Evolutionary conservation across 176 grass and related monocot genomes (phyloP).

Genomic region (Echinochloa phyllopogon): DNA sequence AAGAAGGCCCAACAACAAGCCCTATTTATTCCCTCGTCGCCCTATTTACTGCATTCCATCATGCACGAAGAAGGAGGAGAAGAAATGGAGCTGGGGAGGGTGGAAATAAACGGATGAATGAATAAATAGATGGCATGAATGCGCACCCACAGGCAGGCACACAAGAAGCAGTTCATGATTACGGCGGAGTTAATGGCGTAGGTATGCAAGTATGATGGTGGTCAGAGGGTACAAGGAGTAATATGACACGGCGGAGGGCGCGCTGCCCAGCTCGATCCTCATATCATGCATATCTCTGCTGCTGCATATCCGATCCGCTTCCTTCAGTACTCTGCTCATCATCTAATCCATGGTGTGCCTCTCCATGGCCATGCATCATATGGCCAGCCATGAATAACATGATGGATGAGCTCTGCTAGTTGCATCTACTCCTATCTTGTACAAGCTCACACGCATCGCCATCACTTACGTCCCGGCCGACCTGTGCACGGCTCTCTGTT

Average conservation of each 20-base stretch:
- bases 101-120: not conserved
- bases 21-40: slow-evolving; percentile 45
- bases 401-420: not conserved
- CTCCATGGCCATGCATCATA: too few species aligned
- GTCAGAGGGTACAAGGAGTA: slow-evolving; percentile 52
- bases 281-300: too few species aligned
- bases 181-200: slow-evolving; percentile 67
- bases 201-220: slow-evolving; percentile 63
- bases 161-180: slow-evolving; percentile 66
- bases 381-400: too few species aligned
- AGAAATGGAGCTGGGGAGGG: not conserved
- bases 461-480: slow-evolving; percentile 21
- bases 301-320: too few species aligned
- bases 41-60: slow-evolving; percentile 47
- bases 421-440: slow-evolving; percentile 27
- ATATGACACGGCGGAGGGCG: slow-evolving; percentile 34
- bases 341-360: too few species aligned
- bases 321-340: too few species aligned
- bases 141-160: slow-evolving; percentile 53
- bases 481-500: slow-evolving; percentile 9
- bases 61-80: not conserved
- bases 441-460: slow-evolving; percentile 44
- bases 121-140: slow-evolving; percentile 52
- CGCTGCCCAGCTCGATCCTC: not conserved
- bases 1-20: slow-evolving; percentile 46